Evolutionary conservation across 352 stramenopile genomes (phyloP), one percentile per base, ranked within the genome.

Genomic region (Phytophthora brassicae): DNA sequence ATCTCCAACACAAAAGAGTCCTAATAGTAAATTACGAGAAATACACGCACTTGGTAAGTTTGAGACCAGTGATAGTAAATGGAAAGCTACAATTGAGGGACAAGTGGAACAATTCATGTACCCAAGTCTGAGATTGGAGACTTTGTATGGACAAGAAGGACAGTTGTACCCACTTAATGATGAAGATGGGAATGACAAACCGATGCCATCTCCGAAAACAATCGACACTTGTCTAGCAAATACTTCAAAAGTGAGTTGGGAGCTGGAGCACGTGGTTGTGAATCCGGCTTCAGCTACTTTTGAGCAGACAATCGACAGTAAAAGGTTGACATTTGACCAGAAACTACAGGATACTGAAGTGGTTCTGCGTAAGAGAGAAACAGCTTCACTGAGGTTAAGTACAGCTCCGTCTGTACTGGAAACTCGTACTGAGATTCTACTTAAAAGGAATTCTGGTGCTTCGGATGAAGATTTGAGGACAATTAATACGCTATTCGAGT

Each of bases 41-140:
- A 72, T 75, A 26, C 64, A 79, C n/a, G 52, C 65, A 1, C 70
- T 89, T 26, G 77, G 68, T 0, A 67, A 69, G 14, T 86, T 86
- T 20, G 81, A 88, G 45, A 90, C 81, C 6, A 56, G 29, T 8
- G 78, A 88, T 49, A 73, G 67, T 45, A 82, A 74, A 48, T 88
- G 81, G 81, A 86, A 81, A 9, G 81, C 81, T 11, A 68, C 74
- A 0, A 77, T 90, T 28, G 70, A 81, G 3, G 78, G 79, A 23
- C 62, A 88, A 52, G 72, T 90, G 4, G 81, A 88, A 31, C 81
- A 79, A 49, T 88, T 90, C 69, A 88, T 90, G 81, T 90, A 88
- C 50, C 81, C 81, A 6, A 88, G 78, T 67, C 60, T 90, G 22
- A 68, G 77, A 0, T 66, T 90, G 16, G 81, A 90, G 33, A 53